Evolutionary conservation across 2,329 filamentous ascomycete species (phyloP), one percentile per base, ranked within the genome.

Genomic region (Stenocarpella maydis): DNA sequence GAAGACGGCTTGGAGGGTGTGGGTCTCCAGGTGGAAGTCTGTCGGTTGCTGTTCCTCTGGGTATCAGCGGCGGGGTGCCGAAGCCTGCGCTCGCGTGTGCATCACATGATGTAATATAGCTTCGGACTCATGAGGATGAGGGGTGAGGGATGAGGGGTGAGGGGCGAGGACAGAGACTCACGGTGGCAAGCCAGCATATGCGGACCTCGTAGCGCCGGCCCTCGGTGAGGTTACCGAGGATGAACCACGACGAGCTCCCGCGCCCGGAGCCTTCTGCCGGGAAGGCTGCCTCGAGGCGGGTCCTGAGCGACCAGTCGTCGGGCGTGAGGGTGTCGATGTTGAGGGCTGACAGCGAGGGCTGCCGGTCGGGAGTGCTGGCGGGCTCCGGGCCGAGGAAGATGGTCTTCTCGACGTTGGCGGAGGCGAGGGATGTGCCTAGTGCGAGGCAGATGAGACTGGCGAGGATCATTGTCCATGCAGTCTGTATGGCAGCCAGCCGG

Each of bases 111-210:
- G 34, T 37, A 10, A 37, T 37, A 8, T 31, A 31, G 31, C n/a
- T 31, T 4, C 8, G 31, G 31, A 31, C 4, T 4, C 31, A 31
- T 31, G 31, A 31, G 31, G 9, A 9, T 34, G 31, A 9, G 31
- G 4, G 31, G 31, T 34, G 31, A 34, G 31, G 31, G 31, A 9
- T 34, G 31, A 34, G 31, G 9, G 31, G 12, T 9, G 34, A 37
- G 34, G 12, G 34, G 12, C 9, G 34, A 37, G 34, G 12, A 55
- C 26, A 10, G 58, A 52, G 39, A 86, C 92, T 81, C 86, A 97
- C 95, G 71, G 91, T 96, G 49, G 96, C 96, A 71, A 94, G 86
- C 95, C 95, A 99, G 82, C 95, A 98, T 70, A 98, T 86, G 67
- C 96, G 90, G 60, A 97, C 87, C 83, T 99, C 96, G 84, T 98